Evolutionary conservation across 805 yeast species (phyloP), one percentile per base, ranked within the genome.

Genomic region (Suhomyces sp.): DNA sequence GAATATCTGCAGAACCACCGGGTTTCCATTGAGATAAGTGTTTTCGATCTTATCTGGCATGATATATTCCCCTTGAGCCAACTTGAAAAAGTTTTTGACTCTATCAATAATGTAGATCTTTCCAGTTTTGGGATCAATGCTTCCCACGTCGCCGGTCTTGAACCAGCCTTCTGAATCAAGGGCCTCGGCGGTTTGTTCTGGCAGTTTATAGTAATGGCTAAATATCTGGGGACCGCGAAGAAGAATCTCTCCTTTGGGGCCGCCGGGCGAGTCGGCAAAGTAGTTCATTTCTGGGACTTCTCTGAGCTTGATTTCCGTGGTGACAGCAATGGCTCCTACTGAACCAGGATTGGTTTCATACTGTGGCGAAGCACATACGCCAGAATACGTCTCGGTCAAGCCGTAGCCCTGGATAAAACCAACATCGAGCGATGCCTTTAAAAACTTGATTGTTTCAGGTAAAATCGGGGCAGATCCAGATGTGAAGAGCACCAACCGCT

Each of bases 391-490:
- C 52, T 66, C 70, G 13, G 70, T 71, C 54, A 71, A 60, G 0
- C 76, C 76, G 51, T 70, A 71, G 13, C 72, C 69, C 49, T 71
- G 74, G 10, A 64, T 29, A 24, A 66, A 22, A 1, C 70, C 70
- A 24, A 59, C 35, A 48, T 63, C 62, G 50, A 66, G 57, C 5
- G 61, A 58, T 3, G 67, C 60, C 51, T 61, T 65, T 49, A 66
- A 53, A 54, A 65, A 66, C 48, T 52, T 51, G 45, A 66, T 56
- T 6, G 66, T 57, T 3, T 58, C 52, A 10, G 58, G 58, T 6
- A 63, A 49, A 19, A 66, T 58, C 2, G 70, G 70, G 2, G 70
- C 70, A 3, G 65, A 58, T 7, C 69, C 70, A n/a, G 69, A 61
- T 44, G 62, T 57, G 50, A 67, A 44, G 31, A 60, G 59, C 23